Percentiles rank a stretch among this genome's conserved stretches.
Conservation (phyloP, 805 yeast species). For the Candida maris region DNA sequence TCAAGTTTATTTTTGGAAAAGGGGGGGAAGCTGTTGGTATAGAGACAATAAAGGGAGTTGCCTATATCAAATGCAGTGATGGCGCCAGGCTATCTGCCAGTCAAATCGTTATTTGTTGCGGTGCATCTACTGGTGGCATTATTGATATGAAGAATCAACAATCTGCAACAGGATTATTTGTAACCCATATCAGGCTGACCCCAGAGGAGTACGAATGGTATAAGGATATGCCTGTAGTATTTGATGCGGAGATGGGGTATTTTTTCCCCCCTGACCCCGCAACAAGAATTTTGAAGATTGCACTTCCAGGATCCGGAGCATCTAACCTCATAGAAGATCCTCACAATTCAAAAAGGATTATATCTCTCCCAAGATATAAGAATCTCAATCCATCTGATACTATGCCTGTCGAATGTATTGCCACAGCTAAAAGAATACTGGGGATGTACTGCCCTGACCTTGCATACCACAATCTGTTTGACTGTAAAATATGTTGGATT, state of each 20-base stretch:
- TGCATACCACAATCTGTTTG: conserved; percentile 32
- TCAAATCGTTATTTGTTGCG: conserved; percentile 34
- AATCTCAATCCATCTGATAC: conserved; percentile 33
- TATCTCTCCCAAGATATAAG: conserved; percentile 38
- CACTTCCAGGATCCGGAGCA: conserved; percentile 36
- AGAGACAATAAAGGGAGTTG: conserved; percentile 1
- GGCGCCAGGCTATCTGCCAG: conserved; percentile 33
- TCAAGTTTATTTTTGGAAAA: conserved; percentile 33
- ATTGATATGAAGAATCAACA: conserved; percentile 32
- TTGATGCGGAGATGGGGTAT: conserved; percentile 44
- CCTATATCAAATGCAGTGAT: neutral
- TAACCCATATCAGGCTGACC: conserved; percentile 37
- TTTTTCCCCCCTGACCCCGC: conserved; percentile 48
- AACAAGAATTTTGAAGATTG: conserved; percentile 37
- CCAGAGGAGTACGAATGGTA: conserved; percentile 34
- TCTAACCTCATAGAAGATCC: conserved; percentile 21
- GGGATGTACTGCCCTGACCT: conserved; percentile 38
- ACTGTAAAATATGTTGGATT: conserved; percentile 37
- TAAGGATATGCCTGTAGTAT: conserved; percentile 41
- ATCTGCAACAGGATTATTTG: conserved; percentile 39
- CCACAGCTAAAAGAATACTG: conserved; percentile 31
- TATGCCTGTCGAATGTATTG: conserved; percentile 33
- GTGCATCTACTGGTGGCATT: conserved; percentile 38
- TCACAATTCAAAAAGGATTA: conserved; percentile 7
- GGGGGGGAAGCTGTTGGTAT: conserved; percentile 25